A percentile compares a stretch with the other conserved stretches of the same genome.
These are phyloP conservation scores for Calonectria henricotiae DNA, from an alignment of 2,329 filamentous ascomycete genomes.

Conservation along the genomic window DNA sequence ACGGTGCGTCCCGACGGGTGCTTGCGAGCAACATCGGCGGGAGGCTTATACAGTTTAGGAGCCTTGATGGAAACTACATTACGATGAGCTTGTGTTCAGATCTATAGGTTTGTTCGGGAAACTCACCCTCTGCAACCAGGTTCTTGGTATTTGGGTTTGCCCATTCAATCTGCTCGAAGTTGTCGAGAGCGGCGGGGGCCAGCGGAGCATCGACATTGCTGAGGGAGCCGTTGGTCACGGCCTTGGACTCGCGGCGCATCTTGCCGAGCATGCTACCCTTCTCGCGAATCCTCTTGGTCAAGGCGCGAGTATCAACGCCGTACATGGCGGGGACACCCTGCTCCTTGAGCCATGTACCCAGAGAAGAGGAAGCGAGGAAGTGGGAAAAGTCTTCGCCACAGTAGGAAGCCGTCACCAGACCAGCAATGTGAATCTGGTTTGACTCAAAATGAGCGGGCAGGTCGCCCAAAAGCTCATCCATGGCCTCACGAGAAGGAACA, in stretches of 20 bases:
- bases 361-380: constrained; percentile 89
- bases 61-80: constrained; percentile 87
- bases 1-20: constrained; percentile 91
- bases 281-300: constrained; percentile 95
- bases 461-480: constrained; percentile 88
- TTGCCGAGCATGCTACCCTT: constrained; percentile 97
- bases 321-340: constrained; percentile 95
- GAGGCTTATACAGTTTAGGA: constrained; percentile 89
- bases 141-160: constrained; percentile 93
- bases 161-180: constrained; percentile 90
- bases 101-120: constrained; percentile 37
- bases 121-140: constrained; percentile 93
- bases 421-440: constrained; percentile 92
- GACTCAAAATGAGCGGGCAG: constrained; percentile 96
- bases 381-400: constrained; percentile 96
- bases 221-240: constrained; percentile 63
- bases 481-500: constrained; percentile 88
- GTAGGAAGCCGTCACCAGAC: constrained; percentile 92
- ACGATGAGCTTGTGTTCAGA: constrained; percentile 59
- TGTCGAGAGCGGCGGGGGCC: constrained; percentile 53
- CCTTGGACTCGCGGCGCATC: constrained; percentile 79
- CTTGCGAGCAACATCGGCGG: constrained; percentile 79
- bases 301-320: constrained; percentile 91
- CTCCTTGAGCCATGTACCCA: constrained; percentile 97
- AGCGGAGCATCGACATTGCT: constrained; percentile 51